These are phyloP conservation scores for Mrakia gelida DNA, from an alignment of 768 basidiomycete genomes.

Conservation along the genomic window DNA sequence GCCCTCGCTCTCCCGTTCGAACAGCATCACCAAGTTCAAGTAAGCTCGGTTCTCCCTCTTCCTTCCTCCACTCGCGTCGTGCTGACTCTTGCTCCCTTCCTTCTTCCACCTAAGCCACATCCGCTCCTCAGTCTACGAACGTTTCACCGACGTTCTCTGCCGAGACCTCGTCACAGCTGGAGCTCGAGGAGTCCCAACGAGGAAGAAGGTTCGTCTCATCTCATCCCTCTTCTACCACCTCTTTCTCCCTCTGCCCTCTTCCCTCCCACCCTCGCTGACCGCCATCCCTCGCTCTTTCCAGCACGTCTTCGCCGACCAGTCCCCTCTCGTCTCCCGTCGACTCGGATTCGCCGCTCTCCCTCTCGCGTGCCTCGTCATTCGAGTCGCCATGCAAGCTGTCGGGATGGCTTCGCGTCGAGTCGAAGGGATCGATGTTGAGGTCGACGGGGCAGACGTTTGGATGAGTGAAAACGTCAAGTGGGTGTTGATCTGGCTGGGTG, in stretches of 20 bases:
- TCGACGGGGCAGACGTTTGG: slow-evolving; percentile 31
- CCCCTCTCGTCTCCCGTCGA: slow-evolving; percentile 85
- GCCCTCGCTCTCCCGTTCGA: neutral
- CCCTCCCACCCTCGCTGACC: neutral
- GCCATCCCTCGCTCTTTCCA: slow-evolving; percentile 37
- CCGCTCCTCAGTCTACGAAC: slow-evolving; percentile 86
- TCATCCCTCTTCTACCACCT: neutral
- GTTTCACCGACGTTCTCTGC: slow-evolving; percentile 92
- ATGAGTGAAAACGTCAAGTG: slow-evolving; percentile 53
- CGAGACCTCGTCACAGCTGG: slow-evolving; percentile 71
- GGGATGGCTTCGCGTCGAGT: slow-evolving; percentile 41
- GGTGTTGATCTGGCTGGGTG: slow-evolving; percentile 37
- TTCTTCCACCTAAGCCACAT: slow-evolving; percentile 56
- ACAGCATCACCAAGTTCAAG: slow-evolving; percentile 89
- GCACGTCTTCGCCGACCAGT: slow-evolving; percentile 92
- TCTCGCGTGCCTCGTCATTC: slow-evolving; percentile 65
- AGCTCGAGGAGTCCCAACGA: slow-evolving; percentile 35
- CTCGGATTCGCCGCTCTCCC: slow-evolving; percentile 92
- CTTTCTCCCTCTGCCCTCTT: neutral
- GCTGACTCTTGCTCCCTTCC: neutral
- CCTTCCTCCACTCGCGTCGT: too few species aligned
- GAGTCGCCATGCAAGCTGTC: slow-evolving; percentile 47
- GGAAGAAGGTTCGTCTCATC: slow-evolving; percentile 61
- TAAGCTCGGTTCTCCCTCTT: neutral
- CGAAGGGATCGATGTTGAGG: slow-evolving; percentile 27